Percentiles rank a stretch among this genome's conserved stretches.
These are phyloP conservation scores for Candolleomyces eurysporus DNA, from an alignment of 768 basidiomycete species.

Conservation along the genomic window DNA sequence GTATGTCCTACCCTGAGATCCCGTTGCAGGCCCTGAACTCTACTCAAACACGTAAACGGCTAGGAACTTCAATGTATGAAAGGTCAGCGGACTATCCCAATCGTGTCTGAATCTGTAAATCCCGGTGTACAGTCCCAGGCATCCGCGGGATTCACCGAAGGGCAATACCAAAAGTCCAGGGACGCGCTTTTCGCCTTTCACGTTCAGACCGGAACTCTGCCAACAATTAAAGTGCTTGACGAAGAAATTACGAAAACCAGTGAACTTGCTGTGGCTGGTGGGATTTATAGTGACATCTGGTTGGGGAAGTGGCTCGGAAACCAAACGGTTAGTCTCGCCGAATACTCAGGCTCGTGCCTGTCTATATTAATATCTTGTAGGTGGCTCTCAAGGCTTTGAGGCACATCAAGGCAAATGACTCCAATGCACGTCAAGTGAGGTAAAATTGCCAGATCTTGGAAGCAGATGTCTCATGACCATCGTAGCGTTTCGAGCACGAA, in stretches of 20 bases:
- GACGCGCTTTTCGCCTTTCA: constrained; percentile 31
- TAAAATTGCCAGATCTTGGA: neutral
- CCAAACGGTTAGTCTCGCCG: constrained; percentile 34
- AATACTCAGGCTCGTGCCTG: neutral
- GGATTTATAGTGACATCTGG: constrained; percentile 55
- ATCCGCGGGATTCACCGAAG: constrained; percentile 39
- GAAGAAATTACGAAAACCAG: constrained; percentile 44
- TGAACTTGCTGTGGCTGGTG: constrained; percentile 45
- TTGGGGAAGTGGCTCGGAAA: constrained; percentile 53
- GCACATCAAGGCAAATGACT: constrained; percentile 42
- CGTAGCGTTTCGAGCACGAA: constrained; percentile 58
- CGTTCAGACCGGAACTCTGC: constrained; percentile 49
- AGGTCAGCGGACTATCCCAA: neutral
- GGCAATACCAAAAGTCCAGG: constrained; percentile 33
- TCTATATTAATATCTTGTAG: constrained; percentile 24
- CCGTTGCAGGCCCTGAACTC: neutral
- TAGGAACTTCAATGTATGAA: neutral
- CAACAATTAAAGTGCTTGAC: constrained; percentile 49
- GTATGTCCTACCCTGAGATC: constrained; percentile 24
- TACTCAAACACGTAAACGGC: neutral
- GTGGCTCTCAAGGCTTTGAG: constrained; percentile 58
- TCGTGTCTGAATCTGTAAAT: constrained; percentile 11
- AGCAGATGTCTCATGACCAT: neutral
- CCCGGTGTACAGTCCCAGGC: constrained; percentile 18
- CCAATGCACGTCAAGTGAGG: constrained; percentile 39